Percentiles rank a stretch among this genome's conserved stretches.
phyloP scores from a whole-genome alignment of 2,329 filamentous ascomycete species.

The Diaporthe amygdali region DNA sequence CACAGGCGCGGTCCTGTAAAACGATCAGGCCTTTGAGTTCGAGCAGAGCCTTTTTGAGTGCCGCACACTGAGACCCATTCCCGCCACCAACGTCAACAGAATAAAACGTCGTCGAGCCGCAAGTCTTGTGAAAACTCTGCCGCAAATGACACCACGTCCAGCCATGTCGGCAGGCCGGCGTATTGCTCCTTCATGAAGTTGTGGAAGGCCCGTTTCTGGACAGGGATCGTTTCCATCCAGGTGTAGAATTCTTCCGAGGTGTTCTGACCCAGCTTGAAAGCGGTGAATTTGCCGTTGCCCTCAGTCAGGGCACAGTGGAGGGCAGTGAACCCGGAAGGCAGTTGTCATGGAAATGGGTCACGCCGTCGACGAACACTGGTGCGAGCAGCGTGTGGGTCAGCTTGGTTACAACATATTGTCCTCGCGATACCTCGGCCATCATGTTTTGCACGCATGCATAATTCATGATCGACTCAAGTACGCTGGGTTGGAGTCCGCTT shows the following conservation, averaged over 20 bases:
- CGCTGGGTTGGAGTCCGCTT: neutral
- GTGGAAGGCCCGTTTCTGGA: conserved; percentile 31
- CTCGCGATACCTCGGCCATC: neutral
- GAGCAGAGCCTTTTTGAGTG: neutral
- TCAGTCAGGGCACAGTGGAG: neutral
- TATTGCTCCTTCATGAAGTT: conserved; percentile 34
- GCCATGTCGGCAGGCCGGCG: conserved; percentile 30
- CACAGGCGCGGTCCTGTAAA: conserved; percentile 31
- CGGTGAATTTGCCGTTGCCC: neutral
- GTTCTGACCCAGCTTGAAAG: neutral
- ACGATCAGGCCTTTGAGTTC: neutral
- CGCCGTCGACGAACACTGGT: neutral
- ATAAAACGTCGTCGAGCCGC: neutral
- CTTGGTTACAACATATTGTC: neutral
- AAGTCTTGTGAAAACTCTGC: conserved; percentile 17
- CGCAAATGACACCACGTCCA: conserved; percentile 30
- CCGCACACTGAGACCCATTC: neutral
- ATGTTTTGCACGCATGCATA: neutral
- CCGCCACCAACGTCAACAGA: neutral
- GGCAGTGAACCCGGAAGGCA: neutral
- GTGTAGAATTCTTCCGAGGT: neutral
- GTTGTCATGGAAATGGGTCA: neutral
- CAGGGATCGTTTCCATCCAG: conserved; percentile 10
- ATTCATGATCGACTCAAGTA: neutral
- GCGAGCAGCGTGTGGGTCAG: neutral